Base-by-base conservation (phyloP, 129 eudicot genomes). In the Kitagawia praeruptora region DNA sequence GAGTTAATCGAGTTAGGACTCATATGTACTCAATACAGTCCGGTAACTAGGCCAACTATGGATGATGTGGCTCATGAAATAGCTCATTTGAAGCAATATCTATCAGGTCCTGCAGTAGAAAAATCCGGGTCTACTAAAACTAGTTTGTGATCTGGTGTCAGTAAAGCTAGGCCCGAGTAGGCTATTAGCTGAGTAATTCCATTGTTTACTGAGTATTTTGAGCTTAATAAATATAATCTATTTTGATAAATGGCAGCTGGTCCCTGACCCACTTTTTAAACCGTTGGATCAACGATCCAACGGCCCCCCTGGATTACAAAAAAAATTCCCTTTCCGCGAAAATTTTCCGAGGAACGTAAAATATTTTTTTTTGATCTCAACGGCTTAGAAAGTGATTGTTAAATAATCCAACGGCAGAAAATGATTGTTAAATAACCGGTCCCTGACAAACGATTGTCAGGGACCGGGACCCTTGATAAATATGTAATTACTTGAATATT, bases 1-100 rank as follows among this genome's bases (percentile, higher is more conserved):
- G 98, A 93, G 86, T 66, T 91, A 70, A 87, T 93, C 5, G 97
- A 93, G 49, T 86, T 93, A 6, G 97, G 98, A 67, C 76, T 93
- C 61, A 86, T 93, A 18, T 93, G 98, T 84, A 91, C 98, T 6
- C 96, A 91, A 44, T 74, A 85, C 53, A 89, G 77, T 80, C 94
- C 94, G 48, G 80, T 91, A 3, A 75, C 84, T 40, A 85, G 98
- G 79, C 98, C 98, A 11, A 91, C 86, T 4, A 93, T 93, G 98
- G 56, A 84, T 76, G 97, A 91, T 77, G 87, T 93, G 8, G 91
- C 94, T 6, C 91, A 89, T 66, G 97, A 91, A 66, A 81, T 93
- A 73, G 87, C 83, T 8, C 80, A 78, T 39, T 80, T 91, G 84
- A 93, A 93, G 84, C 87, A 89, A 34, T 93, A 87, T 71, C 78